Evolutionary conservation across 2,329 filamentous ascomycete genomes (phyloP), one percentile per base, ranked within the genome.

Genomic region (Pseudogymnoascus pannorum): DNA sequence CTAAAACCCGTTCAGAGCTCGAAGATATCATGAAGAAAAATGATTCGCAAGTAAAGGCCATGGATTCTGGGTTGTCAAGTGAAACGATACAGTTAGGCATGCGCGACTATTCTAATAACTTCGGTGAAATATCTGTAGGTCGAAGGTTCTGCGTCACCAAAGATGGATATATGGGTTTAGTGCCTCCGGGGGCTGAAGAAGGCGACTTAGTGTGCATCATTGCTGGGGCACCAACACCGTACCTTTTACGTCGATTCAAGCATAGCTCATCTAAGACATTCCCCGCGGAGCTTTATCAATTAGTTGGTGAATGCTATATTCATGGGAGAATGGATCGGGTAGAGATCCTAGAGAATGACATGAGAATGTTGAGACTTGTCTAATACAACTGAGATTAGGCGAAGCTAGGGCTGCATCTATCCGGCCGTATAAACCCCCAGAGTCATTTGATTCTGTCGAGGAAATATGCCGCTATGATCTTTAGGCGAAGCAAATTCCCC

Each of bases 351-450:
- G 16, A 61, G 22, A 57, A 62, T 51, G 42, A 51, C 42, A 22
- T 51, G 42, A 51, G n/a, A 35, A 35, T 35, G 33, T 35, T 74
- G 61, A 80, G 62, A 66, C 81, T 35, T 35, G 33, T 35, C 33
- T 35, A 35, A 35, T 35, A 35, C 33, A 5, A 35, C 33, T n/a
- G 12, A 75, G 1, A 76, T 66, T 24, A 74, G 67, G 69, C 42
- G 29, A 9, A 31, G 29, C 11, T 31, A 31, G 29, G 29, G 29
- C 29, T 31, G 29, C 11, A 31, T 31, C 29, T 31, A 31, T 31
- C 29, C n/a, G n/a, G n/a, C n/a, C n/a, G n/a, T n/a, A n/a, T n/a
- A n/a, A n/a, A n/a, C n/a, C n/a, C n/a, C n/a, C n/a, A n/a, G n/a
- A n/a, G n/a, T n/a, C n/a, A n/a, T n/a, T n/a, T n/a, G n/a, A n/a